Base-by-base conservation (phyloP, 768 basidiomycete genomes). In the Collybiopsis luxurians region DNA sequence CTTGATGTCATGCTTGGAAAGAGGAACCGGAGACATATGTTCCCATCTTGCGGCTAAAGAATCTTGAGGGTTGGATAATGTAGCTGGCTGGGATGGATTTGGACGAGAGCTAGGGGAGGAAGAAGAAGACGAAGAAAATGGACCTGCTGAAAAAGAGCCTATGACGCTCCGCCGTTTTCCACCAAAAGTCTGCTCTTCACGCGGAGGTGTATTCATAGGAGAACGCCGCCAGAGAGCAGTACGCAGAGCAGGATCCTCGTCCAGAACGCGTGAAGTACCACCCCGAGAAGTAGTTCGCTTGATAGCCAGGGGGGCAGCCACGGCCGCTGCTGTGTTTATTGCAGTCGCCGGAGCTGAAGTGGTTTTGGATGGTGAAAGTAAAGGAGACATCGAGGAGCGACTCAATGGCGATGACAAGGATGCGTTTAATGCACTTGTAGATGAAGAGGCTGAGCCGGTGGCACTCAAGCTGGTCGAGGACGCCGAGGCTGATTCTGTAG, bases 41-140 rank as follows among this genome's bases (percentile, higher is more conserved):
- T 95, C 86, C 95, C 95, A 98, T 19, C 95, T 76, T 42, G 90
- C 78, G 2, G 93, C 92, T n/a, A 94, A 82, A 11, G 85, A 85
- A 1, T 83, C 79, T 59, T 89, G 86, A 0, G 80, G 73, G 56
- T 86, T 81, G 0, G 87, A 79, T 11, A 88, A 76, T 0, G 78
- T 69, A 4, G 79, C 71, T 1, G 85, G 85, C 43, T 82, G 83
- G 0, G 85, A 87, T 0, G 92, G 92, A 59, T 92, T 92, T 31
- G 81, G 74, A 7, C 80, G 74, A 17, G 71, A 63, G 28, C 71
- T 69, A 53, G 71, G 66, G 48, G 76, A 81, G 7, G 83, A 81
- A 12, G 82, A 81, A 4, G 82, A 79, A 5, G 79, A 68, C 1
- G 76, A 67, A 34, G 71, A 75, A 56, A 70, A 69, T 45, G 61